phyloP scores from a whole-genome alignment of 2,329 filamentous ascomycete species.

The Stachybotrys echinatus region DNA sequence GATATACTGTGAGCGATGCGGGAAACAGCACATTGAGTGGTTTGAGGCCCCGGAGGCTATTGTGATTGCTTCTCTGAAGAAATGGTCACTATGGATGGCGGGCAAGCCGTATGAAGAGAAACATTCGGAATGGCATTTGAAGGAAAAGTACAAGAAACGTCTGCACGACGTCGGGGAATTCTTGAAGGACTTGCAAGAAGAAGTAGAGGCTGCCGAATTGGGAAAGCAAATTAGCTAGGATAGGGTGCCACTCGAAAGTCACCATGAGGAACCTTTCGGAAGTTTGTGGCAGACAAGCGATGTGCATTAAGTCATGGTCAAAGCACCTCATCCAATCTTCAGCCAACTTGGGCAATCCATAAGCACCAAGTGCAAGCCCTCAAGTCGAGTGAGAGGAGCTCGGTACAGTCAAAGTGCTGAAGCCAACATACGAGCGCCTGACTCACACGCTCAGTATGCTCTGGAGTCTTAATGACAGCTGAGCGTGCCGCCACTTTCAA shows the following conservation, averaged over 20 bases:
- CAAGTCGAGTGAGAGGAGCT: background rate
- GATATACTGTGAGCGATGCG: background rate
- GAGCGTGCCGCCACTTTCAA: too few species aligned
- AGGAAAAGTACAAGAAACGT: background rate
- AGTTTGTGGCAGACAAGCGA: background rate
- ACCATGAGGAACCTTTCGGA: background rate
- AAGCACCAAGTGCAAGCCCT: background rate
- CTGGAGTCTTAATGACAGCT: too few species aligned
- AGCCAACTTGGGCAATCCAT: background rate
- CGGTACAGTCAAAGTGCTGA: background rate
- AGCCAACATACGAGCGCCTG: too few species aligned
- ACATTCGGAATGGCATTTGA: background rate
- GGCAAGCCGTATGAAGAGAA: background rate
- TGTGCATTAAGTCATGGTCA: background rate
- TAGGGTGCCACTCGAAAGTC: background rate
- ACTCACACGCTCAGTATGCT: too few species aligned
- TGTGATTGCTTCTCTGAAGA: conserved; percentile 1
- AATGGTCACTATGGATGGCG: background rate
- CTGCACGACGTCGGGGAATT: background rate
- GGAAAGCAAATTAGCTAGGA: background rate
- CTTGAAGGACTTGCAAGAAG: background rate
- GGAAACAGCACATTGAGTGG: background rate
- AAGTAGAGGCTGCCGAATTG: background rate
- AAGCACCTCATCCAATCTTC: background rate
- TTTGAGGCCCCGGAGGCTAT: background rate